phyloP scores from a whole-genome alignment of 176 grass and related monocot species.

The Alopecurus myosuroides region DNA sequence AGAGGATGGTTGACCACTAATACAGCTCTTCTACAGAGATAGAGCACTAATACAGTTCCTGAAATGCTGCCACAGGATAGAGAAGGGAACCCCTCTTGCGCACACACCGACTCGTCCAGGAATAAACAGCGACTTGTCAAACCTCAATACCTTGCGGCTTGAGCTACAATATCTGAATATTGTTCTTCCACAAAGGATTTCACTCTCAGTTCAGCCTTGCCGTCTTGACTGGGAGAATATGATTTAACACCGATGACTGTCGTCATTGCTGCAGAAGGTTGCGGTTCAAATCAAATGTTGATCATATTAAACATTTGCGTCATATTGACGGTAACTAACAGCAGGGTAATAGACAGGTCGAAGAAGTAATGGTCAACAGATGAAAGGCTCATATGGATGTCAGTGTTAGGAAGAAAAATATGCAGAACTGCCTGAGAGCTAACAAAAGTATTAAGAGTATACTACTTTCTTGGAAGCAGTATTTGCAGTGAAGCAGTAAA shows the following conservation, averaged over 20 bases:
- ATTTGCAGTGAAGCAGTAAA: not conserved
- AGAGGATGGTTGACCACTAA: not conserved
- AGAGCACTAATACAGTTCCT: not conserved
- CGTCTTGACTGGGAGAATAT: slow-evolving; percentile 46
- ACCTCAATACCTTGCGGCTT: slow-evolving; percentile 18
- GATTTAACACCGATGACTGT: slow-evolving; percentile 67
- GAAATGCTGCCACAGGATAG: not conserved
- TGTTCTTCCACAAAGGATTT: slow-evolving; percentile 69
- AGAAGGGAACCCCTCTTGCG: not conserved
- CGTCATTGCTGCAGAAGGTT: slow-evolving; percentile 46
- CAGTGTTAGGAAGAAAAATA: not conserved
- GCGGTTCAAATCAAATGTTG: slow-evolving; percentile 7
- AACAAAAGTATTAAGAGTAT: not conserved
- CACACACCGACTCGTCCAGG: not conserved
- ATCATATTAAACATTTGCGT: not conserved
- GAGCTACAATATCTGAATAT: slow-evolving; percentile 43
- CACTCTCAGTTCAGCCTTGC: slow-evolving; percentile 45
- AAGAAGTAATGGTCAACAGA: not conserved
- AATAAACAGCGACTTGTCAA: not conserved
- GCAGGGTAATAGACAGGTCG: not conserved
- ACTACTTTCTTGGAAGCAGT: not conserved
- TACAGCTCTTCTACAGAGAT: not conserved
- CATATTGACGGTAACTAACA: slow-evolving; percentile 1
- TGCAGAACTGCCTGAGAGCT: not conserved
- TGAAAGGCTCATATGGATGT: not conserved